Conservation (phyloP, 2,329 filamentous ascomycete species). For the Fusarium sp. region DNA sequence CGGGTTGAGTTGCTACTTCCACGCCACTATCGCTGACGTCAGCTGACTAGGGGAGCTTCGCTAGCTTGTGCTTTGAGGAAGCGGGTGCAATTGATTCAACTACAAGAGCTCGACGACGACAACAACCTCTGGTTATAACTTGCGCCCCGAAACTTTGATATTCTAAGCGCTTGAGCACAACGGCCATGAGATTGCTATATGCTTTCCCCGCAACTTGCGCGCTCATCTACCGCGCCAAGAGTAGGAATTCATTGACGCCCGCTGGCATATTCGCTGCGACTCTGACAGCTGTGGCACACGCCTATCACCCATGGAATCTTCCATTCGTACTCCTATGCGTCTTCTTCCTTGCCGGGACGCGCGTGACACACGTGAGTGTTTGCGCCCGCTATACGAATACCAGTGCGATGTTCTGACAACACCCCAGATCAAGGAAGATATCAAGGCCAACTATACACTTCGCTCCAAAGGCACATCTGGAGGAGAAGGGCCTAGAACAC, state of each 20-base stretch:
- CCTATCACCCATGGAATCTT: slow-evolving; percentile 92
- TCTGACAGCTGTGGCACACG: slow-evolving; percentile 82
- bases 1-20: slow-evolving; percentile 1
- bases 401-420: slow-evolving; percentile 30
- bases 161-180: slow-evolving; percentile 22
- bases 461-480: slow-evolving; percentile 78
- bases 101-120: slow-evolving; percentile 16
- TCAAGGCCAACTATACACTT: slow-evolving; percentile 86
- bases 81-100: slow-evolving; percentile 11
- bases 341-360: slow-evolving; percentile 89
- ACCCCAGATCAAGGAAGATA: slow-evolving; percentile 81
- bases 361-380: slow-evolving; percentile 79
- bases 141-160: slow-evolving; percentile 10
- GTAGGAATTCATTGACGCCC: slow-evolving; percentile 82
- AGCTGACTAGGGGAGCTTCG: slow-evolving; percentile 36
- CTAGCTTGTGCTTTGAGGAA: slow-evolving; percentile 10
- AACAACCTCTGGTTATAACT: not conserved
- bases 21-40: slow-evolving; percentile 33
- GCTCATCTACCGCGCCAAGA: slow-evolving; percentile 76
- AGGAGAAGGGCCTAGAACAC: slow-evolving; percentile 85
- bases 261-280: slow-evolving; percentile 79
- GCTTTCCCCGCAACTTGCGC: slow-evolving; percentile 70
- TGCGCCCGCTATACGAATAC: slow-evolving; percentile 3
- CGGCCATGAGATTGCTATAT: slow-evolving; percentile 68
- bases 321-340: slow-evolving; percentile 86